A percentile compares a stretch with the other conserved stretches of the same genome.
phyloP scores from a whole-genome alignment of 176 grass and related monocot genomes.

The Panicum miliaceum region DNA sequence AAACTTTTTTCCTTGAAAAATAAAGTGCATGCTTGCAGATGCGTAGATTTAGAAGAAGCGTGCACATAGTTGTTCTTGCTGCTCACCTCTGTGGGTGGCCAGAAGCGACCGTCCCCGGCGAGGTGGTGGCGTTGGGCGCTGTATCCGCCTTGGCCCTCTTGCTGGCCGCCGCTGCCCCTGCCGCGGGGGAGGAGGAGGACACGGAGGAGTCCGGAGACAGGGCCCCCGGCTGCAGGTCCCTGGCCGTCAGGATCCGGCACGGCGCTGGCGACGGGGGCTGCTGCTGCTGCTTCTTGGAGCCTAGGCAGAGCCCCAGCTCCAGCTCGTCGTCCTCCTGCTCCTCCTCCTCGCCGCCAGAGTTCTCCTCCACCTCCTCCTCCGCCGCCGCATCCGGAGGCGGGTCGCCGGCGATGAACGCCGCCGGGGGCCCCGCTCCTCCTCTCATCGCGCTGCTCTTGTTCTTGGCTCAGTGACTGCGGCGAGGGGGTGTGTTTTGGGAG shows the following conservation, averaged over 20 bases:
- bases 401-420: conserved; percentile 38
- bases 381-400: conserved; percentile 20
- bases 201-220: conserved; percentile 61
- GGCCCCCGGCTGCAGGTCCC: conserved; percentile 57
- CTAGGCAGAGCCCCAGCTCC: conserved; percentile 74
- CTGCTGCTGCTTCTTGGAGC: conserved; percentile 59
- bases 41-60: not conserved
- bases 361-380: conserved; percentile 57
- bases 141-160: conserved; percentile 37
- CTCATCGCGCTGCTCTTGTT: conserved; percentile 39
- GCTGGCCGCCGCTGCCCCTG: conserved; percentile 21
- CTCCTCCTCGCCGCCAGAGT: conserved; percentile 40
- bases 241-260: conserved; percentile 72
- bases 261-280: conserved; percentile 24
- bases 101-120: conserved; percentile 46
- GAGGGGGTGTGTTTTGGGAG: conserved; percentile 16
- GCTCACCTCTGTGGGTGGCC: conserved; percentile 65
- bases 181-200: conserved; percentile 52
- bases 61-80: not conserved
- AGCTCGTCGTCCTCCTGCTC: conserved; percentile 43
- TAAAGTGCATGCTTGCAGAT: conserved; percentile 10
- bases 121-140: conserved; percentile 46
- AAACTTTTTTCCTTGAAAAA: not conserved
- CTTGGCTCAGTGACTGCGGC: not conserved
- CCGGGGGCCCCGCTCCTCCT: conserved; percentile 28